phyloP scores from a whole-genome alignment of 2,329 filamentous ascomycete genomes.

The Talaromyces funiculosus region DNA sequence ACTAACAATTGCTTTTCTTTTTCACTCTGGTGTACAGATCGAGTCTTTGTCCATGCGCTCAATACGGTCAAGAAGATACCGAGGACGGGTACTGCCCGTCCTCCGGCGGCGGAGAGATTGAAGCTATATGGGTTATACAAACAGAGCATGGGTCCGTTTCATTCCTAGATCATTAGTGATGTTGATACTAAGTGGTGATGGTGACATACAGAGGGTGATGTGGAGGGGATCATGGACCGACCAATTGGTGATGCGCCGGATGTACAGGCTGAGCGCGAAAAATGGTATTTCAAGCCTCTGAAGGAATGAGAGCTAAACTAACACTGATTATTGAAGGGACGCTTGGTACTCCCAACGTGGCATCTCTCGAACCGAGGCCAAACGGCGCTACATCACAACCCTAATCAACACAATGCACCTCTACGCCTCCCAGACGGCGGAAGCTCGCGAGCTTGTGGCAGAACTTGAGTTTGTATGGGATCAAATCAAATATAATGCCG shows the following conservation, averaged over 20 bases:
- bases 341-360: constrained; percentile 88
- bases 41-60: constrained; percentile 97
- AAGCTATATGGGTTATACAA: constrained; percentile 98
- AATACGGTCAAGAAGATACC: constrained; percentile 98
- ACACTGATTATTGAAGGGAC: constrained; percentile 53
- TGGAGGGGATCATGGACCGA: constrained; percentile 86
- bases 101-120: constrained; percentile 76
- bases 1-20: background rate
- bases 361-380: constrained; percentile 82
- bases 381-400: constrained; percentile 86
- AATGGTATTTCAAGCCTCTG: constrained; percentile 51
- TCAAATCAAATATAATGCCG: constrained; percentile 75
- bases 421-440: constrained; percentile 75
- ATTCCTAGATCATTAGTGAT: background rate
- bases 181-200: background rate
- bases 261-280: constrained; percentile 52
- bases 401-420: constrained; percentile 95
- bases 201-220: constrained; percentile 67
- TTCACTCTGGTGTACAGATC: constrained; percentile 55
- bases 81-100: constrained; percentile 83
- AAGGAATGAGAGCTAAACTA: background rate
- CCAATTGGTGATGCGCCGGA: constrained; percentile 54
- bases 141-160: constrained; percentile 73
- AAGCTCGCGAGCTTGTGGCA: constrained; percentile 78
- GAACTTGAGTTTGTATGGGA: constrained; percentile 99